These are phyloP conservation scores for Blastobotrys elegans DNA, from an alignment of 1,139 yeast genomes.

Conservation along the genomic window DNA sequence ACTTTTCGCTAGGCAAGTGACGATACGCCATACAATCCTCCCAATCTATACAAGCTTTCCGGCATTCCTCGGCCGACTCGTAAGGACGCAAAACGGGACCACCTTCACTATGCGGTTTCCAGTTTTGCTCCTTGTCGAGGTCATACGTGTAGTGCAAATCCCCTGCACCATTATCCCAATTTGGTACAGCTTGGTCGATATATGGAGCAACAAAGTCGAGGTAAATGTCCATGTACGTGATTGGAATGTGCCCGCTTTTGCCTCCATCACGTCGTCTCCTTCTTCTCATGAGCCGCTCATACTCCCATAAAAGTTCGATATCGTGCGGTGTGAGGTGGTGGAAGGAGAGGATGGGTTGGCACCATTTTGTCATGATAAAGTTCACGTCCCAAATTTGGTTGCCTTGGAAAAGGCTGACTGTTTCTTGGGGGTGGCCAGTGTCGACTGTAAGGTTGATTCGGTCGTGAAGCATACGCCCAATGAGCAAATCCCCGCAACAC, in stretches of 20 bases:
- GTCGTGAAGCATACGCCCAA: slow-evolving; percentile 28
- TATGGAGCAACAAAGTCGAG: slow-evolving; percentile 34
- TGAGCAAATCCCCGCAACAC: slow-evolving; percentile 36
- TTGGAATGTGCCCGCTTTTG: slow-evolving; percentile 18
- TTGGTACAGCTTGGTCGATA: slow-evolving; percentile 22
- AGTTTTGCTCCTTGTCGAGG: slow-evolving; percentile 11
- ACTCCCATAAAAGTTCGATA: slow-evolving; percentile 35
- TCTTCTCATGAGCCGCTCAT: slow-evolving; percentile 29
- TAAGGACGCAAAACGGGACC: slow-evolving; percentile 19
- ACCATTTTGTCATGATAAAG: slow-evolving; percentile 24
- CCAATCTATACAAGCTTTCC: slow-evolving; percentile 22
- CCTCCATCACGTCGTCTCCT: not conserved
- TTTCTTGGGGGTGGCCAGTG: not conserved
- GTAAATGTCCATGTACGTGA: slow-evolving; percentile 33
- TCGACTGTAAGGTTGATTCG: slow-evolving; percentile 19
- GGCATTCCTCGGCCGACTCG: slow-evolving; percentile 24
- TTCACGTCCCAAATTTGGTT: slow-evolving; percentile 20
- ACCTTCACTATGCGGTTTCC: slow-evolving; percentile 11
- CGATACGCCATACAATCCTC: slow-evolving; percentile 28
- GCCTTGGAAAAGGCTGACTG: too few relatives aligned
- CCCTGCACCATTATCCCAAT: slow-evolving; percentile 31
- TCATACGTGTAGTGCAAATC: slow-evolving; percentile 15
- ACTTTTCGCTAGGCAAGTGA: slow-evolving; percentile 18
- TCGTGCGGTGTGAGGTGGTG: slow-evolving; percentile 35
- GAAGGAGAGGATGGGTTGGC: slow-evolving; percentile 34